These are phyloP conservation scores for Amanita jacksonii DNA, from an alignment of 768 basidiomycete genomes.

Conservation along the genomic window DNA sequence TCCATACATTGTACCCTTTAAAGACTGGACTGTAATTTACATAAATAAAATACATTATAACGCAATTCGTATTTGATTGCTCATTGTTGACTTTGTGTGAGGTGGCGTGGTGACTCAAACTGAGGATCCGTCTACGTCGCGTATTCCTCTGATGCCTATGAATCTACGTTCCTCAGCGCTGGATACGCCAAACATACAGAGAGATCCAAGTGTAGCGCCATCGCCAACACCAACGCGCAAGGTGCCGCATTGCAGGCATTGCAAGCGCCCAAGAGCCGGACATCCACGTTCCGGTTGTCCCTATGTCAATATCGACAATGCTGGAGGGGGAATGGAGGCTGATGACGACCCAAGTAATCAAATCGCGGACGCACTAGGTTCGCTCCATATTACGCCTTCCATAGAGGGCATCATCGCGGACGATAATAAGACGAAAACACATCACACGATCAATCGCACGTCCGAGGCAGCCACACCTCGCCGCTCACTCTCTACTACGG, in stretches of 20 bases:
- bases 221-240: slow-evolving; percentile 36
- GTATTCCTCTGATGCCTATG: slow-evolving; percentile 12
- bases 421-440: neutral
- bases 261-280: slow-evolving; percentile 42
- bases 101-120: too few relatives aligned
- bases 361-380: slow-evolving; percentile 34
- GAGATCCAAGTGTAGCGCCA: slow-evolving; percentile 7
- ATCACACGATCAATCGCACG: neutral
- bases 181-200: slow-evolving; percentile 15
- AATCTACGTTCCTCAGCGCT: slow-evolving; percentile 14
- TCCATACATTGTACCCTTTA: slow-evolving; percentile 4
- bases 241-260: slow-evolving; percentile 43
- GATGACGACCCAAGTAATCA: neutral
- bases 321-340: neutral
- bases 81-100: too few relatives aligned
- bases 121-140: too few relatives aligned
- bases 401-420: neutral
- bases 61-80: too few relatives aligned
- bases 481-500: slow-evolving; percentile 5
- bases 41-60: too few relatives aligned
- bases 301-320: slow-evolving; percentile 19
- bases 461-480: neutral
- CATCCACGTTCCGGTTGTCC: slow-evolving; percentile 61
- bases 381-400: slow-evolving; percentile 30
- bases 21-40: slow-evolving; percentile 1